Evolutionary conservation across 1,139 yeast genomes (phyloP).

Genomic region (Blastobotrys aristatus): DNA sequence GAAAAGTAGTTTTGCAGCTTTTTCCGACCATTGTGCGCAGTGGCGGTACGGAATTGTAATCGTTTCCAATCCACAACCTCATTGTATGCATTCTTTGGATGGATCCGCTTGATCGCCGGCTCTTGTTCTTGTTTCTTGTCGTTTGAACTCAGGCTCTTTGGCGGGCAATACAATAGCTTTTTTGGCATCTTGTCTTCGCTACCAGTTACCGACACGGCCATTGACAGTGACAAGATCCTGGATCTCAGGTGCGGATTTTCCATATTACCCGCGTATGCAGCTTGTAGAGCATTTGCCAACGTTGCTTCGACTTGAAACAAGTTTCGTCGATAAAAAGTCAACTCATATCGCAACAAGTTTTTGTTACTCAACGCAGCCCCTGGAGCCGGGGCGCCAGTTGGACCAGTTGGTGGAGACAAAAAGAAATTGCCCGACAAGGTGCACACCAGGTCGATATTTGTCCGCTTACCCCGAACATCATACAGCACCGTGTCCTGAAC

Average conservation of each 20-base stretch:
- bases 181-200: constrained; percentile 26
- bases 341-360: constrained; percentile 23
- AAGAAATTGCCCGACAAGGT: constrained; percentile 28
- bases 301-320: constrained; percentile 31
- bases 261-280: constrained; percentile 26
- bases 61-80: constrained; percentile 38
- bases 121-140: constrained; percentile 21
- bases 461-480: constrained; percentile 23
- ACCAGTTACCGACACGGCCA: constrained; percentile 28
- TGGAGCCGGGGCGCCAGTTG: constrained; percentile 13
- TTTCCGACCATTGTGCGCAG: constrained; percentile 59
- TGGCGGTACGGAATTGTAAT: constrained; percentile 54
- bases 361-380: constrained; percentile 7
- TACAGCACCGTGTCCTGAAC: constrained; percentile 23
- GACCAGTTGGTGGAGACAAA: constrained; percentile 24
- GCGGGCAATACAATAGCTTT: constrained; percentile 28
- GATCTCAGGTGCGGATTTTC: constrained; percentile 23
- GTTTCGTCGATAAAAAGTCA: constrained; percentile 32
- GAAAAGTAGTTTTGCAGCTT: constrained; percentile 54
- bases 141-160: constrained; percentile 21
- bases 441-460: constrained; percentile 21
- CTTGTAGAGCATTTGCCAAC: constrained; percentile 28
- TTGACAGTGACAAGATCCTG: constrained; percentile 27
- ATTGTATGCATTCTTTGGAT: constrained; percentile 27
- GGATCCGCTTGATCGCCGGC: constrained; percentile 28